phyloP scores from a whole-genome alignment of 768 basidiomycete species.

The Trametes cinnabarina region DNA sequence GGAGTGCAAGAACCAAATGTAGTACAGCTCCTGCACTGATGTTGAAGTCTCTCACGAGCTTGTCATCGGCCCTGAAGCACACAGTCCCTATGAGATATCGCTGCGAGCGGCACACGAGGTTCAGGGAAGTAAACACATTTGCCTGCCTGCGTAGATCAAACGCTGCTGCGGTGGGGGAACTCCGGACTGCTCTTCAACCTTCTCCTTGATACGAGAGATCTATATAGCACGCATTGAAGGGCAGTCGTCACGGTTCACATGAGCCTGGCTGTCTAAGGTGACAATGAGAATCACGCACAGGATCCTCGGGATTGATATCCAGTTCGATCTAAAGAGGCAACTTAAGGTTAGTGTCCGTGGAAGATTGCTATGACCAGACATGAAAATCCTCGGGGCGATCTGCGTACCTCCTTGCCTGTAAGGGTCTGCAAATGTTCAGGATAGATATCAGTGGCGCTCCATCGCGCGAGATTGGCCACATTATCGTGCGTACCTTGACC shows the following conservation, averaged over 20 bases:
- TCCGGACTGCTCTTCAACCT: slow-evolving; percentile 97
- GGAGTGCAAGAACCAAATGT: slow-evolving; percentile 92
- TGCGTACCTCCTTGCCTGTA: slow-evolving; percentile 90
- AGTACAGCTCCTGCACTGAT: slow-evolving; percentile 84
- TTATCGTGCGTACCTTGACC: slow-evolving; percentile 63
- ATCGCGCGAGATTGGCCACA: too few relatives aligned
- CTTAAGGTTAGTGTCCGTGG: neutral
- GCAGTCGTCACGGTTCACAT: neutral
- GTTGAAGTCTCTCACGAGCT: slow-evolving; percentile 81
- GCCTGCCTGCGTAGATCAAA: slow-evolving; percentile 88
- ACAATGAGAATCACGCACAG: slow-evolving; percentile 46
- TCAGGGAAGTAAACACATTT: slow-evolving; percentile 62
- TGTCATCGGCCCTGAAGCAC: slow-evolving; percentile 77
- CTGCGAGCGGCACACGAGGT: neutral
- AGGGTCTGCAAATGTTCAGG: slow-evolving; percentile 59
- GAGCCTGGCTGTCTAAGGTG: neutral
- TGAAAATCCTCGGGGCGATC: neutral
- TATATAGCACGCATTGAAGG: slow-evolving; percentile 33
- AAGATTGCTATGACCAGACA: too few relatives aligned
- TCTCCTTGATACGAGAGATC: slow-evolving; percentile 95
- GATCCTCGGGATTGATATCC: slow-evolving; percentile 88
- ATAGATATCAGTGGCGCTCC: slow-evolving; percentile 3
- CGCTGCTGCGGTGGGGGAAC: slow-evolving; percentile 96
- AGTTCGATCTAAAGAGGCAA: slow-evolving; percentile 73
- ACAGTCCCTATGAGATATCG: neutral